Percentiles rank a stretch among this genome's conserved stretches.
phyloP scores from a whole-genome alignment of 2,329 filamentous ascomycete species.

The Ophidiomyces ophidiicola region DNA sequence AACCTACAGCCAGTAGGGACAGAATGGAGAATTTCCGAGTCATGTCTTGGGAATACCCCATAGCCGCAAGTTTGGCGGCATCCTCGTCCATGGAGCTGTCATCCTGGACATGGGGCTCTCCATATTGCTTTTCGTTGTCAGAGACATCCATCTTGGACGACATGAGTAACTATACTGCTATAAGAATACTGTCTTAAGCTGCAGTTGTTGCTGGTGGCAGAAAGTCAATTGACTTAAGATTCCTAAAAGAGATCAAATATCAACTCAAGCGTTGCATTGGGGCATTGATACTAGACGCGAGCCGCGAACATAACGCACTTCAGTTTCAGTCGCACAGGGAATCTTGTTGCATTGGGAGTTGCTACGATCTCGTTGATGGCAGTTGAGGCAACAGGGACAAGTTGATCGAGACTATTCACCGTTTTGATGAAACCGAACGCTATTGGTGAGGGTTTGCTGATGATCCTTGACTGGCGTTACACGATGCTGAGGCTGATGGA shows the following conservation, averaged over 20 bases:
- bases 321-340: constrained; percentile 3
- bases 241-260: constrained; percentile 6
- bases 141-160: background rate
- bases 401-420: too few relatives aligned
- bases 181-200: too few relatives aligned
- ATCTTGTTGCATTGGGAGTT: constrained; percentile 9
- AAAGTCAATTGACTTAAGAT: background rate
- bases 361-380: constrained; percentile 3
- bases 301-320: constrained; percentile 3
- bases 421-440: too few relatives aligned
- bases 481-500: too few relatives aligned
- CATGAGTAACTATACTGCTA: background rate
- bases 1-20: constrained; percentile 40
- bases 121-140: constrained; percentile 6
- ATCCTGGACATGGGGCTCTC: constrained; percentile 3
- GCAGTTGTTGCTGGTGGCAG: too few relatives aligned
- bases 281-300: background rate
- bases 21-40: constrained; percentile 39
- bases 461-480: too few relatives aligned
- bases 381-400: too few relatives aligned
- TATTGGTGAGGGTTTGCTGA: too few relatives aligned
- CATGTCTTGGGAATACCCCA: constrained; percentile 41
- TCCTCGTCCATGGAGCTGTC: constrained; percentile 23
- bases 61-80: constrained; percentile 35
- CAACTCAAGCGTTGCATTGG: constrained; percentile 7